phyloP scores from a whole-genome alignment of 1,284 basidiomycete genomes.

The Ustilago nuda region DNA sequence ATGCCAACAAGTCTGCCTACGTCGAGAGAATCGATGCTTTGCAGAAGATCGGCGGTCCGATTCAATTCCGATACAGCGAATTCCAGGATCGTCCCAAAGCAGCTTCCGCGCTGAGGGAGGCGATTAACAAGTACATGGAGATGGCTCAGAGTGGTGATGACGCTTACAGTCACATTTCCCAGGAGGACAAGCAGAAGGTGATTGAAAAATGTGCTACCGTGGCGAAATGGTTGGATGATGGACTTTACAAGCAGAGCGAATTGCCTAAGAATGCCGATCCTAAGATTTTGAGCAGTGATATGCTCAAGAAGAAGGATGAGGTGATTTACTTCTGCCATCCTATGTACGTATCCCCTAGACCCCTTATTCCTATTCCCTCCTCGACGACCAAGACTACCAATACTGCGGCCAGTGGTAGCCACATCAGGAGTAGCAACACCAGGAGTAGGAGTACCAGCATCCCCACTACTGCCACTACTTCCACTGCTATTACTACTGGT shows the following conservation, averaged over 20 bases:
- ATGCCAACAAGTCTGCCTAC: conserved; percentile 67
- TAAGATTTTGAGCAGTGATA: conserved; percentile 64
- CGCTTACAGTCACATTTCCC: conserved; percentile 65
- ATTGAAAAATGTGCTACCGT: conserved; percentile 67
- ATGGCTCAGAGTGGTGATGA: conserved; percentile 65
- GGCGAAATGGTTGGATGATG: conserved; percentile 67
- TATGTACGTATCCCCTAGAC: conserved; percentile 45
- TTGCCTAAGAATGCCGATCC: conserved; percentile 68
- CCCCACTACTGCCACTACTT: neutral
- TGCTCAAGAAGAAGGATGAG: conserved; percentile 67
- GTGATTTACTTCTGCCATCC: conserved; percentile 64
- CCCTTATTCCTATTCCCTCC: neutral
- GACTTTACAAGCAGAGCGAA: conserved; percentile 66
- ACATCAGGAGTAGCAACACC: neutral
- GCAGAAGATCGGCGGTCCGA: conserved; percentile 65
- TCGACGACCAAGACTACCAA: conserved; percentile 6
- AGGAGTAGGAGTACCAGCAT: neutral
- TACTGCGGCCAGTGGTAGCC: conserved; percentile 1
- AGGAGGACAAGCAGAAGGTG: conserved; percentile 68
- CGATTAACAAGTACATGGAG: conserved; percentile 66
- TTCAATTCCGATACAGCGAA: conserved; percentile 62
- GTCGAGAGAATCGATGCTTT: conserved; percentile 61
- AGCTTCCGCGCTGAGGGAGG: conserved; percentile 63
- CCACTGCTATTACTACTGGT: conserved; percentile 1
- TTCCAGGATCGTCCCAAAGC: conserved; percentile 67